Evolutionary conservation across 331 rosid genomes (phyloP), one percentile per base, ranked within the genome.

Genomic region (Telfairia occidentalis): DNA sequence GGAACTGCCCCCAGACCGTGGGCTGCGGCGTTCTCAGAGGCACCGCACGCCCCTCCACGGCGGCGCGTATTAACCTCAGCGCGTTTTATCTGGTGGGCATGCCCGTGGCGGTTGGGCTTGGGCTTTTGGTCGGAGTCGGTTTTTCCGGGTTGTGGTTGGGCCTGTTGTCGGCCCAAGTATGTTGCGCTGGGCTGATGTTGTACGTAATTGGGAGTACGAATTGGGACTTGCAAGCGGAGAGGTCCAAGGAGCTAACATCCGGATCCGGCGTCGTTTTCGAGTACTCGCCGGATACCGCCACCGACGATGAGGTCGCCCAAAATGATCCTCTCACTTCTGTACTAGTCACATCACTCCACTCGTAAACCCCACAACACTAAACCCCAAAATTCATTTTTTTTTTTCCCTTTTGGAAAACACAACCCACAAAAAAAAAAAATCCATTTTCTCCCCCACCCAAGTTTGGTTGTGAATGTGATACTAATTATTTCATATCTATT

Each of bases 1-100:
- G 98, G 0, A 94, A 94, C 81, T 94, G 98, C 15, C 98, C 98
- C 1, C 98, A 94, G 80, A 94, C 98, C 10, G 97, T 91, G 3
- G 90, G 81, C 0, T 94, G 98, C 38, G 98, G 97, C 3, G 97
- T 94, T 0, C 80, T 94, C 3, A 74, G 98, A 45, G 98, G 98
- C 13, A 91, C 88, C 8, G 98, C 98, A 0, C 77, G 97, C 15
- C 98, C 98, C 2, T 83, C 82, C 32, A 79, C 90, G 42, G 98
- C 97, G 2, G 98, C 98, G 0, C 85, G 86, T 57, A 89, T 89
- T 65, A 94, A 94, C 75, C 77, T 94, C 1, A 70, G 95, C 45
- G 96, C 97, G 6, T 94, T 94, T 76, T 94, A 94, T 78, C 38
- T 91, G 30, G 91, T 94, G 23, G 98, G 98, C 2, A 84, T 88